These are phyloP conservation scores for Dichotomocladium elegans DNA, from an alignment of 371 early-diverging fungal species.

Conservation along the genomic window DNA sequence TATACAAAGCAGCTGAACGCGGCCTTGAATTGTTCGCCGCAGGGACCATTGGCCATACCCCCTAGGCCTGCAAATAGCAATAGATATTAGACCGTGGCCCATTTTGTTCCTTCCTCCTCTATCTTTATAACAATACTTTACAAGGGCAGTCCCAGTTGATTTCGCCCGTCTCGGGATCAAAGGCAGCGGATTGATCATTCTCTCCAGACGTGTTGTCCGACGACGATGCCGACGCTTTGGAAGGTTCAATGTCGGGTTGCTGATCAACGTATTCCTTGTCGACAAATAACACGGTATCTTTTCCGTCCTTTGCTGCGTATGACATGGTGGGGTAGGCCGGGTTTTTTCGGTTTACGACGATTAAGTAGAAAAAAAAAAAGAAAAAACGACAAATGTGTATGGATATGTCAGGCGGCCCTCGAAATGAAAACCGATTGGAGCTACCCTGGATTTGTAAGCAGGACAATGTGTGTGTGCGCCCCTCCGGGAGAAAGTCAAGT, in stretches of 20 bases:
- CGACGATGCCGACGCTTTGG: slow-evolving; percentile 13
- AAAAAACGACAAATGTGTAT: no score
- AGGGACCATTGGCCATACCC: slow-evolving; percentile 94
- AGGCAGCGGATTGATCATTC: slow-evolving; percentile 45
- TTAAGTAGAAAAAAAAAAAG: no score
- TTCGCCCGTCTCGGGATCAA: slow-evolving; percentile 84
- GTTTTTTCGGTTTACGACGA: no score
- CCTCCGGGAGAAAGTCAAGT: no score
- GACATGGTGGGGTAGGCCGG: no score
- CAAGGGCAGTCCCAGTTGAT: slow-evolving; percentile 99
- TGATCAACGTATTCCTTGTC: slow-evolving; percentile 34
- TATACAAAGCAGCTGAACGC: slow-evolving; percentile 97
- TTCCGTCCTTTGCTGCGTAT: slow-evolving; percentile 45
- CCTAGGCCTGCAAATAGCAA: slow-evolving; percentile 54
- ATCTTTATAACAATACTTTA: slow-evolving; percentile 15
- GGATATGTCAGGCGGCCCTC: no score
- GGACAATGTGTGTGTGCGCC: no score
- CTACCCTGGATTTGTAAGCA: no score
- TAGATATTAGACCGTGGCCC: not conserved
- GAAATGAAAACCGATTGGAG: no score
- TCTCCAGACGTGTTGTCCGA: slow-evolving; percentile 15
- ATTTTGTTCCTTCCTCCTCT: not conserved
- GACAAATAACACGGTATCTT: slow-evolving; percentile 53
- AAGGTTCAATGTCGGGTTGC: slow-evolving; percentile 16
- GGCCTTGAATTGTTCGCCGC: slow-evolving; percentile 93